phyloP scores from a whole-genome alignment of 495 filamentous ascomycete species.

The Aspergillus mulundensis region DNA sequence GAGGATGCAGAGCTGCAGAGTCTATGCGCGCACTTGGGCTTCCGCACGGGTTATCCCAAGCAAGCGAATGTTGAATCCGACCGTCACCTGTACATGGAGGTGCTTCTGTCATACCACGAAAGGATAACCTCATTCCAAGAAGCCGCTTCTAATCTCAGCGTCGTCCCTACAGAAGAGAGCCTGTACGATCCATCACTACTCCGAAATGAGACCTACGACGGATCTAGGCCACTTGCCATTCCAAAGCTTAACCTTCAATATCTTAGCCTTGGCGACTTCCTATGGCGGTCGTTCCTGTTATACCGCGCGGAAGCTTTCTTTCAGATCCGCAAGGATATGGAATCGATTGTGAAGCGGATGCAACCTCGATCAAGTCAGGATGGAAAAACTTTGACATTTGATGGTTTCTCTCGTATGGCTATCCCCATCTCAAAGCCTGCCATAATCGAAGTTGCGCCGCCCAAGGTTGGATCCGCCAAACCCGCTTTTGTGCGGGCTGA shows the following conservation, averaged over 20 bases:
- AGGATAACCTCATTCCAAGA: slow-evolving; percentile 82
- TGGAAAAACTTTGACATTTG: slow-evolving; percentile 62
- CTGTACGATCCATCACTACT: slow-evolving; percentile 85
- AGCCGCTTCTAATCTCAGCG: slow-evolving; percentile 58
- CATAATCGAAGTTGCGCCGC: slow-evolving; percentile 79
- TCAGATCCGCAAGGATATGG: slow-evolving; percentile 86
- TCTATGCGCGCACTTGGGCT: slow-evolving; percentile 66
- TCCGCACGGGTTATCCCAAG: slow-evolving; percentile 76
- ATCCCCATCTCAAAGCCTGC: slow-evolving; percentile 81
- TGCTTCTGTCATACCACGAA: slow-evolving; percentile 74
- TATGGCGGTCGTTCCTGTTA: slow-evolving; percentile 87
- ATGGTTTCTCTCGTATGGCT: slow-evolving; percentile 89
- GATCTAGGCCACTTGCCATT: slow-evolving; percentile 81
- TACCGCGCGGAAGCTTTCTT: slow-evolving; percentile 92
- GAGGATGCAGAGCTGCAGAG: slow-evolving; percentile 67
- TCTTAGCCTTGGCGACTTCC: slow-evolving; percentile 88
- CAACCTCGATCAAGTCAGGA: slow-evolving; percentile 61
- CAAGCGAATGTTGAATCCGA: slow-evolving; percentile 57
- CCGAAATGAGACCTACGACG: slow-evolving; percentile 85
- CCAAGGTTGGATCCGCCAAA: slow-evolving; percentile 77
- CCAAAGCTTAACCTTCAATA: slow-evolving; percentile 97
- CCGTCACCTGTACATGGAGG: slow-evolving; percentile 68
- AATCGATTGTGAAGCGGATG: slow-evolving; percentile 73
- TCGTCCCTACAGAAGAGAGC: slow-evolving; percentile 74
- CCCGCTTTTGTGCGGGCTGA: slow-evolving; percentile 87